Percentiles rank a stretch among this genome's conserved stretches.
Conservation (phyloP, 164 flowering plant genomes). For the Stephania japonica region DNA sequence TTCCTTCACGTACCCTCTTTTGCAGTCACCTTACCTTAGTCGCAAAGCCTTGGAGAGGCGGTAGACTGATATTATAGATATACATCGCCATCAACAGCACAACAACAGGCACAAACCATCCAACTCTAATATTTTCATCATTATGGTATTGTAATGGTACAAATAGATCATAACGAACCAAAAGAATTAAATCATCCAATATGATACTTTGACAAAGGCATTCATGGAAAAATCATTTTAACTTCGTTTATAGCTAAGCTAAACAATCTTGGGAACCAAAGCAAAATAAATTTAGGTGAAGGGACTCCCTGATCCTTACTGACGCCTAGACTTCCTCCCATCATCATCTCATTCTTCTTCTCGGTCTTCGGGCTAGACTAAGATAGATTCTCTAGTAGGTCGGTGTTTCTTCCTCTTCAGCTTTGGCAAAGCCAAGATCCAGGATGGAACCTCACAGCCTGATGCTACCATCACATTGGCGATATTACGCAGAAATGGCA, state of each 20-base stretch:
- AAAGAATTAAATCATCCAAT: neutral
- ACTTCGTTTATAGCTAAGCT: neutral
- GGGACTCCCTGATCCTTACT: neutral
- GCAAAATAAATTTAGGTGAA: neutral
- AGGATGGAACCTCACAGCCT: constrained; percentile 88
- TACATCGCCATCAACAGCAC: neutral
- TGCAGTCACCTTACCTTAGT: neutral
- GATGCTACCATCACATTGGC: constrained; percentile 83
- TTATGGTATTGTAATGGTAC: neutral
- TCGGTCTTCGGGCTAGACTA: constrained; percentile 28
- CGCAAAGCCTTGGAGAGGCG: neutral
- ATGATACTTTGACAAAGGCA: neutral
- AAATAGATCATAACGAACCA: neutral
- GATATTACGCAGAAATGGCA: constrained; percentile 67
- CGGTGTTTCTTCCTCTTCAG: constrained; percentile 68
- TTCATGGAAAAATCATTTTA: constrained; percentile 1
- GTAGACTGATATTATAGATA: neutral
- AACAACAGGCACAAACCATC: neutral
- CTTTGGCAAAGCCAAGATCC: constrained; percentile 62
- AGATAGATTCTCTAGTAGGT: constrained; percentile 69
- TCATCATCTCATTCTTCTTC: constrained; percentile 9
- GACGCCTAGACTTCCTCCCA: neutral
- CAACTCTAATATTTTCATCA: neutral
- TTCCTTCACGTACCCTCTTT: neutral
- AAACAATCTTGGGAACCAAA: neutral